phyloP scores from a whole-genome alignment of 805 yeast species.

The Deakozyma indianensis region DNA sequence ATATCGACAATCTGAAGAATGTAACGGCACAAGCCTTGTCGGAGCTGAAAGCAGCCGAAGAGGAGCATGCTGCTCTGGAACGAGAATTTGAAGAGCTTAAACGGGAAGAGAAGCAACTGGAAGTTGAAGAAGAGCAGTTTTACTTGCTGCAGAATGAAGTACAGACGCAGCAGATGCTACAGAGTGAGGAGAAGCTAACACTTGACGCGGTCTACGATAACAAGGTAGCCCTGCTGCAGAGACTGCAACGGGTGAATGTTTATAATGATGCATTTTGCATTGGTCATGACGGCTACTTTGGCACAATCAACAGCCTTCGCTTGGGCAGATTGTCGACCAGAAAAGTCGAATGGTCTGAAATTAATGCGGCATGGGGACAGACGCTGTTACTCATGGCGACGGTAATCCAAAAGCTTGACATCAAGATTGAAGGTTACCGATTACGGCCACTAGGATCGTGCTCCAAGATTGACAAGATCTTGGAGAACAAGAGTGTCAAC shows the following conservation, averaged over 20 bases:
- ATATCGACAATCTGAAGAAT: conserved; percentile 30
- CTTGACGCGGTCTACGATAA: conserved; percentile 47
- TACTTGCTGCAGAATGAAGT: conserved; percentile 38
- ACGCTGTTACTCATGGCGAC: conserved; percentile 56
- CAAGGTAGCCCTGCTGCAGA: conserved; percentile 52
- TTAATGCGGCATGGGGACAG: conserved; percentile 86
- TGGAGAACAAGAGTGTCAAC: conserved; percentile 24
- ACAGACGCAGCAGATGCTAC: conserved; percentile 37
- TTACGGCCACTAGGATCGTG: conserved; percentile 74
- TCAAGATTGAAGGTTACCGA: conserved; percentile 44
- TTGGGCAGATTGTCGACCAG: conserved; percentile 51
- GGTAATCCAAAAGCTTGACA: conserved; percentile 38
- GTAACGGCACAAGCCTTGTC: conserved; percentile 21
- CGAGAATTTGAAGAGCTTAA: conserved; percentile 23
- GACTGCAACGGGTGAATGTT: conserved; percentile 61
- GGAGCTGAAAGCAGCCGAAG: conserved; percentile 24
- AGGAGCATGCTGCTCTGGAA: conserved; percentile 4
- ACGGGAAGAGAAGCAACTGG: conserved; percentile 17
- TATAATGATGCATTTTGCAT: conserved; percentile 74
- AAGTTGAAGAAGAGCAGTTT: conserved; percentile 31
- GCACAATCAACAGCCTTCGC: conserved; percentile 73
- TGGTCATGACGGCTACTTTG: conserved; percentile 72
- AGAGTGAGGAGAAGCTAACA: conserved; percentile 43
- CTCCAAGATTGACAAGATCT: conserved; percentile 52
- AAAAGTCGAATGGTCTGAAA: conserved; percentile 77